A percentile compares a stretch with the other conserved stretches of the same genome.
These are phyloP conservation scores for Mycena chlorophos DNA, from an alignment of 768 basidiomycete species.

Conservation along the genomic window DNA sequence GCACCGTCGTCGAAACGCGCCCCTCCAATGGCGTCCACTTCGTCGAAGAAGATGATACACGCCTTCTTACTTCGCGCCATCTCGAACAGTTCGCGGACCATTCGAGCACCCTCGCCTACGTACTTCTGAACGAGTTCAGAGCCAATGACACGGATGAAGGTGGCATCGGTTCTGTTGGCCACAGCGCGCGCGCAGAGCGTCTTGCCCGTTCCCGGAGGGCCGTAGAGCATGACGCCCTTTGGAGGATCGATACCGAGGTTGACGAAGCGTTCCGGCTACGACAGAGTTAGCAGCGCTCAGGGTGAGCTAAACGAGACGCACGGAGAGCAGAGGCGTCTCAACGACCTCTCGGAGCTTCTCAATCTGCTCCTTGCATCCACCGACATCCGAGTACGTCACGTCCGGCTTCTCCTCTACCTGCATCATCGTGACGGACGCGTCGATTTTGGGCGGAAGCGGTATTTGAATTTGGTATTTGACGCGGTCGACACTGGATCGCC, in stretches of 20 bases:
- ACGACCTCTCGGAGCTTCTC: constrained; percentile 99
- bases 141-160: constrained; percentile 98
- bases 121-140: constrained; percentile 99
- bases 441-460: constrained; percentile 96
- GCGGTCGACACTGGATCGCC: constrained; percentile 75
- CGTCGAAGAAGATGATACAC: constrained; percentile 99
- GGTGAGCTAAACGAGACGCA: constrained; percentile 39
- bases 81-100: constrained; percentile 98
- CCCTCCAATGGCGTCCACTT: constrained; percentile 97
- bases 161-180: constrained; percentile 97
- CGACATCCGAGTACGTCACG: constrained; percentile 96
- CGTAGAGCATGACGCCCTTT: constrained; percentile 94
- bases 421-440: constrained; percentile 99
- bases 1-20: constrained; percentile 98
- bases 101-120: constrained; percentile 97
- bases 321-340: constrained; percentile 91
- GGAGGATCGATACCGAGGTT: constrained; percentile 99
- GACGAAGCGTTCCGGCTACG: constrained; percentile 96
- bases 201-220: constrained; percentile 97
- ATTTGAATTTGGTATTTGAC: constrained; percentile 99
- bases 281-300: constrained; percentile 19
- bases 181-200: constrained; percentile 98
- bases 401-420: constrained; percentile 99
- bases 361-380: constrained; percentile 99
- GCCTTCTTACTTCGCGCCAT: constrained; percentile 99